phyloP scores from a whole-genome alignment of 2,329 filamentous ascomycete genomes.

The Apiospora aurea region DNA sequence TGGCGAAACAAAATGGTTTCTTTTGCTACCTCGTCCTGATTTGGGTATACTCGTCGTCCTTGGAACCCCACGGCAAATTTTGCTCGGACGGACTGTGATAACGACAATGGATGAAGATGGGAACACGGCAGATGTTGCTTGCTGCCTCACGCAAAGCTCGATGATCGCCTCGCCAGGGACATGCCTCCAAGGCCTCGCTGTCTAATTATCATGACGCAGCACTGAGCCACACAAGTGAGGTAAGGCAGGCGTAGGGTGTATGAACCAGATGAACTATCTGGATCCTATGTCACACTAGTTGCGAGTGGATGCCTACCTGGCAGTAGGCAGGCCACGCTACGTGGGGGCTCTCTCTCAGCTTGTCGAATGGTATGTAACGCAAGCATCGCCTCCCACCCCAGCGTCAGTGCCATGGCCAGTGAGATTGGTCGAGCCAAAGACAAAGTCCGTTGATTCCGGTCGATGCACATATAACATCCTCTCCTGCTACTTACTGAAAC shows the following conservation, averaged over 20 bases:
- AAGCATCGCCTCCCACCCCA: not conserved
- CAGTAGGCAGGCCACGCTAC: not conserved
- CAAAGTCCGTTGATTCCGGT: not conserved
- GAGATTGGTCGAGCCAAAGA: not conserved
- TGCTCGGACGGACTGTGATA: not conserved
- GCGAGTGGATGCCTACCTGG: constrained; percentile 1
- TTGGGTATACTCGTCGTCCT: not conserved
- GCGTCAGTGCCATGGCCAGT: not conserved
- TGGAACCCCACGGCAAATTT: not conserved
- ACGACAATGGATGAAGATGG: not conserved
- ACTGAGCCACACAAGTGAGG: not conserved
- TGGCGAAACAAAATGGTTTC: constrained; percentile 3
- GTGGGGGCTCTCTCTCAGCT: constrained; percentile 13
- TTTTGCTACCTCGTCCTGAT: not conserved
- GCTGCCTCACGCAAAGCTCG: not conserved
- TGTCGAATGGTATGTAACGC: not conserved
- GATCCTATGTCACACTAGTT: not conserved
- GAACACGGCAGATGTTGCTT: not conserved
- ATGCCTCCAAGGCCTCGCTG: not conserved
- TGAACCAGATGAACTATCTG: constrained; percentile 7
- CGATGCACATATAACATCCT: not conserved
- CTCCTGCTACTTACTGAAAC: not conserved
- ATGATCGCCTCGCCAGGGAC: not conserved
- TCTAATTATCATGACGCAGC: not conserved
- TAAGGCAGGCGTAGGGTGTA: not conserved